phyloP scores from a whole-genome alignment of 176 grass and related monocot species.

The Tuctoria greenei region DNA sequence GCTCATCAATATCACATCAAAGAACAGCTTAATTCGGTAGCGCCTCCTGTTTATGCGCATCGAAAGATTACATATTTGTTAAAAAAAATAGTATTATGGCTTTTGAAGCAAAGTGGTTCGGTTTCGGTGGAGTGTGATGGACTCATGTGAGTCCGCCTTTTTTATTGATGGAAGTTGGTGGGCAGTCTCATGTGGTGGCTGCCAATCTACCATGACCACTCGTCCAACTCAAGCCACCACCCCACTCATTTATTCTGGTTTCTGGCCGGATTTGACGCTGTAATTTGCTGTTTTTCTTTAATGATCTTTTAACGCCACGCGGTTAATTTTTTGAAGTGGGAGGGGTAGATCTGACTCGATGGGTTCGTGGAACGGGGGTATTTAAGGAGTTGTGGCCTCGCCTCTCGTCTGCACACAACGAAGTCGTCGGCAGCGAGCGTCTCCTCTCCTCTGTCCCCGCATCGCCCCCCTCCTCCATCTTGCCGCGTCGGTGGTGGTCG shows the following conservation, averaged over 20 bases:
- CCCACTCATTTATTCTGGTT: conserved; percentile 12
- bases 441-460: background rate
- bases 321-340: conserved; percentile 40
- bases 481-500: background rate
- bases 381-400: conserved; percentile 44
- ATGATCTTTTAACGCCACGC: background rate
- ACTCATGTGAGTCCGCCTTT: conserved; percentile 31
- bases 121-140: conserved; percentile 49
- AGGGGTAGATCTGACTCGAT: conserved; percentile 41
- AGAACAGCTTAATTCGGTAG: conserved; percentile 7
- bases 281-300: background rate
- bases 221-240: conserved; percentile 9
- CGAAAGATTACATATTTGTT: background rate
- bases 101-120: conserved; percentile 36
- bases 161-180: conserved; percentile 41
- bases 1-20: background rate
- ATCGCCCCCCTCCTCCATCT: background rate
- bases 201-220: conserved; percentile 42
- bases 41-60: conserved; percentile 13
- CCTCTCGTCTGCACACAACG: conserved; percentile 28
- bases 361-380: conserved; percentile 30
- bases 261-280: conserved; percentile 45
- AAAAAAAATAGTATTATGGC: background rate
- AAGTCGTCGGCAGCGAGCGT: background rate
- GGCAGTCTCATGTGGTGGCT: conserved; percentile 27